phyloP scores from a whole-genome alignment of 257 asterid genomes.

The Fraxinus americana region DNA sequence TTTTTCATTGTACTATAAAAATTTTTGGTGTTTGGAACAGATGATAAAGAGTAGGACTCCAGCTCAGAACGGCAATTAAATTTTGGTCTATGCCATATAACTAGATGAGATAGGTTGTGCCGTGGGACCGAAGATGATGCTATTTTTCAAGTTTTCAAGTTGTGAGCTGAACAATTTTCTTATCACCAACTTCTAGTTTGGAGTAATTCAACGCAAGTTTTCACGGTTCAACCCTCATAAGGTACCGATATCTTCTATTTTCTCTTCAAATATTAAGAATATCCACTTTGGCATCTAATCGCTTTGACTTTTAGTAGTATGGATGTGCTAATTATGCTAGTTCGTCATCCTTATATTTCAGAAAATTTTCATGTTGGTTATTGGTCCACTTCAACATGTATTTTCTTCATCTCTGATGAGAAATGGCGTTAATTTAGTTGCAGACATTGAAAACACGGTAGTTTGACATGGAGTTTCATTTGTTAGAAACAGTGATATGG shows the following conservation, averaged over 20 bases:
- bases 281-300: not conserved
- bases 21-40: conserved; percentile 49
- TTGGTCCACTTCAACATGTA: conserved; percentile 2
- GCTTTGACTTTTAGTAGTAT: conserved; percentile 2
- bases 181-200: conserved; percentile 26
- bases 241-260: conserved; percentile 27
- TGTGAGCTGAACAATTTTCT: conserved; percentile 20
- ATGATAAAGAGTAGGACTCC: conserved; percentile 61
- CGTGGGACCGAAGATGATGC: conserved; percentile 24
- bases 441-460: not conserved
- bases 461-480: not conserved
- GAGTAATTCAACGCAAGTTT: conserved; percentile 23
- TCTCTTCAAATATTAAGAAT: conserved; percentile 6
- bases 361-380: not conserved
- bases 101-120: conserved; percentile 32
- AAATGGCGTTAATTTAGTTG: not conserved
- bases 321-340: not conserved
- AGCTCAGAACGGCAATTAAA: conserved; percentile 51
- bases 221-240: conserved; percentile 28
- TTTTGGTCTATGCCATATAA: conserved; percentile 29
- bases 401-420: conserved; percentile 3
- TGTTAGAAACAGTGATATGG: not conserved
- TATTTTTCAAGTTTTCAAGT: conserved; percentile 20
- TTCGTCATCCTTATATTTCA: conserved; percentile 14
- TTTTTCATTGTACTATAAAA: not conserved